Base-by-base conservation (phyloP, 805 yeast species). In the Cyberlindnera xylosilytica region DNA sequence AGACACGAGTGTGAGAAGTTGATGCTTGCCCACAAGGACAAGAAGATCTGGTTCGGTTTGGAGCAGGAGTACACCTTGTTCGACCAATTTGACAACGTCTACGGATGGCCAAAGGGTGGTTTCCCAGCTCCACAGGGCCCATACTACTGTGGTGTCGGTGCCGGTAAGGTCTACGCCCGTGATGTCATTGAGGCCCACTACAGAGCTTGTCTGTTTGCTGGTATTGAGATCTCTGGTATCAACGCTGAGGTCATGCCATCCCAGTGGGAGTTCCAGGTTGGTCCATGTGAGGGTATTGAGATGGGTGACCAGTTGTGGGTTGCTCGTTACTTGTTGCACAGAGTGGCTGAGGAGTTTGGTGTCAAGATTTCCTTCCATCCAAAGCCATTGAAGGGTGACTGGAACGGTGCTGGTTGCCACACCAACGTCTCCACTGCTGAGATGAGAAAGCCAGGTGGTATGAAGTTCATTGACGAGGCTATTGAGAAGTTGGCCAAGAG, bases 331-430 rank as follows among this genome's bases (percentile, higher is more conserved):
- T 74, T 93, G 60, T 75, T 93, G 64, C 81, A 80, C 72, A 84
- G 97, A 73, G 93, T 89, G 41, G 97, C 98, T 54, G 99, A 93
- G 77, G 99, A 93, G 70, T 93, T 93, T 63, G 98, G 96, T 66
- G 95, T 93, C 66, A 90, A 89, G 84, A 91, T 93, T 58, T 88
- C 97, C 36, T 83, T 90, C 84, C 99, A 93, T 81, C 99, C 99
- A 72, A 93, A 93, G 80, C 98, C 99, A 58, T 79, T 93, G 69
- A 79, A 83, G 76, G 98, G 98, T 60, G 98, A 91, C 74, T 93
- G 98, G 98, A 93, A 93, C 69, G 99, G 99, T 76, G 98, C 99
- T 68, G 99, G 99, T 62, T 91, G 98, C 78, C 99, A 93, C 74
- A 93, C 99, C 68, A 93, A 93, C 69, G 98, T 93, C 49, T 89